A percentile compares a stretch with the other conserved stretches of the same genome.
phyloP scores from a whole-genome alignment of 768 basidiomycete genomes.

The Lactifluus subvellereus region DNA sequence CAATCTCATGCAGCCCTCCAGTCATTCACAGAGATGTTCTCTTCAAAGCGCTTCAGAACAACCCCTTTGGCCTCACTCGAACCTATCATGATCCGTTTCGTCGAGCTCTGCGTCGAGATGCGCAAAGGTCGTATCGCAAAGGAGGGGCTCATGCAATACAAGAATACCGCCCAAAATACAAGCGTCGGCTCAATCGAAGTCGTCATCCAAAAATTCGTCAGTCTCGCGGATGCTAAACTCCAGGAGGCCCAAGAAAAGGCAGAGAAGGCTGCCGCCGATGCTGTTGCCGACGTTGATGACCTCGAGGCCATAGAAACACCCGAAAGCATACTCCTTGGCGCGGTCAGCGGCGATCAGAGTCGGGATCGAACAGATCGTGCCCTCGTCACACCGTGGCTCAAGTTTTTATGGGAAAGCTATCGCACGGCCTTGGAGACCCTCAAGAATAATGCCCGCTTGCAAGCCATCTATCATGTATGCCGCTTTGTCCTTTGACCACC shows the following conservation, averaged over 20 bases:
- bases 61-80: conserved; percentile 86
- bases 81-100: conserved; percentile 92
- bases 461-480: conserved; percentile 87
- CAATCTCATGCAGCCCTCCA: conserved; percentile 88
- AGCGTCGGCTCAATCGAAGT: conserved; percentile 87
- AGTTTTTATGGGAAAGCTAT: conserved; percentile 99
- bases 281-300: conserved; percentile 80
- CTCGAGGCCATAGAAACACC: conserved; percentile 95
- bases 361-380: conserved; percentile 93
- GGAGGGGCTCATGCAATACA: conserved; percentile 95
- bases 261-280: conserved; percentile 55
- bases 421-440: conserved; percentile 92
- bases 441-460: conserved; percentile 91
- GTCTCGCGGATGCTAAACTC: conserved; percentile 75
- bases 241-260: conserved; percentile 84
- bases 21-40: conserved; percentile 87
- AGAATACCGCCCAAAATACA: conserved; percentile 94
- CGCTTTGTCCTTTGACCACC: neutral
- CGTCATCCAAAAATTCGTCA: conserved; percentile 83
- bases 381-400: conserved; percentile 94
- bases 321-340: conserved; percentile 83
- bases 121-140: conserved; percentile 91
- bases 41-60: conserved; percentile 88
- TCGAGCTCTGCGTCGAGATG: conserved; percentile 94
- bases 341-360: conserved; percentile 85